Base-by-base conservation (phyloP, 495 filamentous ascomycete genomes). In the Oidiodendron maius region DNA sequence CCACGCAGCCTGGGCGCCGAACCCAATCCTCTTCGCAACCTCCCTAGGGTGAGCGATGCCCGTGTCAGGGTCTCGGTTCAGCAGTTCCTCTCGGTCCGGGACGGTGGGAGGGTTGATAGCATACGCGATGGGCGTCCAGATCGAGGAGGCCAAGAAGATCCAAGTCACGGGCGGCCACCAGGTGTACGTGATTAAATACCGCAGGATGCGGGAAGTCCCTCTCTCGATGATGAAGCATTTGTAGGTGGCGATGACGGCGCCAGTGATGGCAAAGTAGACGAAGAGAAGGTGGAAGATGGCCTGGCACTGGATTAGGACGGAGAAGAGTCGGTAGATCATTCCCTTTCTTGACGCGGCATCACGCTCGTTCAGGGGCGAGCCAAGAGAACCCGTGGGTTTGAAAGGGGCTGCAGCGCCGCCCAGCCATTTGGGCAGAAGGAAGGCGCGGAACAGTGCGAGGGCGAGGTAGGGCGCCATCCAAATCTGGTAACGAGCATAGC, bases 401-500 rank as follows among this genome's bases (percentile, higher is more conserved):
- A 53, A 53, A 6, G 44, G 24, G 5, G n/a, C 30, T 3, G 25
- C 26, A 22, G 26, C 2, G n/a, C 51, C 51, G 15, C 51, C 51
- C 4, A 53, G 51, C 69, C 70, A 72, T 15, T 49, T 64, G 24
- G 70, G 70, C 1, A 74, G 66, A 39, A 74, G 40, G 60, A 71
- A 74, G 1, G 67, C 56, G 8, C 68, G 69, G 16, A 71, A 40
- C 39, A 74, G 60, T 40, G 58, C 67, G n/a, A 66, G 55, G 9
- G 69, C 68, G 17, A 69, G 61, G 38, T 72, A 72, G 4, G 70
- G 68, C 3, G 63, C 61, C 67, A 74, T 71, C 70, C 70, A 74
- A 22, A 71, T 57, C 42, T 68, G 61, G 44, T 66, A 69, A 4
- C 65, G 60, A 23, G 62, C 58, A 28, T 64, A 65, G 18, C 70